Base-by-base conservation (phyloP, 257 asterid species). In the Galeopsis tetrahit region DNA sequence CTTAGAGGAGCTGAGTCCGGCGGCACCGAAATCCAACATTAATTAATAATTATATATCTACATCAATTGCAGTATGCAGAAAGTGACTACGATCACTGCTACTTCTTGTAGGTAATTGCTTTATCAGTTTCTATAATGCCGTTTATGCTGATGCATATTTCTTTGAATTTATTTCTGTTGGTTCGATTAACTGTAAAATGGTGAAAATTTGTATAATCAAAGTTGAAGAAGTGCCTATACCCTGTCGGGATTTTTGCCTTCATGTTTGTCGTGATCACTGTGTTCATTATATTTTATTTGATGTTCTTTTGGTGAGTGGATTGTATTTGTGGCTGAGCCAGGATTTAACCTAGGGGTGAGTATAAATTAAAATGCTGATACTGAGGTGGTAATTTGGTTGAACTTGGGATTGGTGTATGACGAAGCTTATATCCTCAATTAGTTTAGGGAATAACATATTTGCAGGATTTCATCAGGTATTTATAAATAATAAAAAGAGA, bases 211-310 rank as follows among this genome's bases (percentile, higher is more conserved):
- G 10, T 39, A 8, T 10, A 17, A 51, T 49, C 36, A 13, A 67
- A 44, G 49, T 14, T 66, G 60, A 63, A 42, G 7, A 35, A 44
- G 52, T 64, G 72, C 60, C 38, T 39, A 55, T 49, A 51, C 70
- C 21, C 32, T 4, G 31, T 31, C 63, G 53, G 17, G 40, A 48
- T 21, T 28, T 31, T 63, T 33, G 66, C 60, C 72, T 21, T 28
- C 11, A 34, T 62, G 38, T 21, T 15, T 63, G 10, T 43, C 28
- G 28, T 39, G 48, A 73, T 17, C 51, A 43, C 55, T 33, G 10
- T 55, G 8, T 13, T 53, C 15, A 7, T 7, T 21, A 21, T 21
- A 21, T 21, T 21, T 15, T 66, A 31, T 28, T 34, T 56, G 31
- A 13, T n/a, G 34, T 58, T 42, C 39, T 55, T 21, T 28, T 69